These are phyloP conservation scores for Hymenochaete sp. DNA, from an alignment of 1,284 basidiomycete species.

Conservation along the genomic window DNA sequence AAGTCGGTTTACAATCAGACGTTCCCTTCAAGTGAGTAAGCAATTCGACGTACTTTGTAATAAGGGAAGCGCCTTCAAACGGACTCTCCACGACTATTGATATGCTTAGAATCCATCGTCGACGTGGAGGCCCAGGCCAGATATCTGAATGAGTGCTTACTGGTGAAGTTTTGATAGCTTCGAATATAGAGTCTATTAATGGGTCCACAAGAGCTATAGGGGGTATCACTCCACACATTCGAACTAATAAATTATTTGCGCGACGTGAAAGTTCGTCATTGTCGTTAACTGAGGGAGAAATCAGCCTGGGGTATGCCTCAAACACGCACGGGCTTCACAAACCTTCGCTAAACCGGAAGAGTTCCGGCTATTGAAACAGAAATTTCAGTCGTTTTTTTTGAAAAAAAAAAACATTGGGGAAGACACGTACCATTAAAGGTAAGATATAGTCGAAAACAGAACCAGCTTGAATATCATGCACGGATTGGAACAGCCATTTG, in stretches of 20 bases:
- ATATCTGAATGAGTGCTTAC: slow-evolving; percentile 30
- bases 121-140: slow-evolving; percentile 8
- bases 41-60: slow-evolving; percentile 47
- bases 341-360: slow-evolving; percentile 68
- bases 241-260: slow-evolving; percentile 51
- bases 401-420: neutral
- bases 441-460: slow-evolving; percentile 74
- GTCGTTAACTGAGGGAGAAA: slow-evolving; percentile 44
- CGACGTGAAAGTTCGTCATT: slow-evolving; percentile 57
- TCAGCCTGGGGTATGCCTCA: neutral
- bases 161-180: slow-evolving; percentile 55
- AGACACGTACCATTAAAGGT: slow-evolving; percentile 54
- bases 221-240: slow-evolving; percentile 67
- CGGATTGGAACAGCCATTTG: slow-evolving; percentile 65
- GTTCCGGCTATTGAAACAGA: slow-evolving; percentile 42
- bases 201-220: slow-evolving; percentile 49
- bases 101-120: slow-evolving; percentile 3
- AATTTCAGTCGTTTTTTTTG: neutral
- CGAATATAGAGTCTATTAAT: slow-evolving; percentile 56
- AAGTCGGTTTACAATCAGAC: slow-evolving; percentile 4
- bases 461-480: slow-evolving; percentile 69
- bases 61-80: slow-evolving; percentile 65
- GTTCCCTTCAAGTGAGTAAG: slow-evolving; percentile 1
- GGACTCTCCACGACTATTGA: slow-evolving; percentile 60
- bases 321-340: slow-evolving; percentile 7